Conservation (phyloP, 2,329 filamentous ascomycete genomes). For the Penicillium hordei region DNA sequence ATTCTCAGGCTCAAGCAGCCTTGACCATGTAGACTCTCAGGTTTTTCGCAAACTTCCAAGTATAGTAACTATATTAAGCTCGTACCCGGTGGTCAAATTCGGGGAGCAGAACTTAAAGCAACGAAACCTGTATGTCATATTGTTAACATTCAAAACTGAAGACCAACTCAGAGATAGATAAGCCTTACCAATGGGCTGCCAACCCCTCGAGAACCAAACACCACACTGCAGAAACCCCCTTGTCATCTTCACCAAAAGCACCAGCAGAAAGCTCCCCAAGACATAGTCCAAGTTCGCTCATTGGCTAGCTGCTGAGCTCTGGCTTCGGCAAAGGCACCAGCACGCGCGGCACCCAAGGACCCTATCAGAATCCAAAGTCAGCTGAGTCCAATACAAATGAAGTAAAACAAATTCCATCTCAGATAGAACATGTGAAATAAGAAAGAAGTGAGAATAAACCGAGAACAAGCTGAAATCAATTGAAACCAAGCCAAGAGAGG, state of each 20-base stretch:
- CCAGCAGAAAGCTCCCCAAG: background rate
- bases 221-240: background rate
- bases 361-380: background rate
- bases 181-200: background rate
- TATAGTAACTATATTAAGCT: background rate
- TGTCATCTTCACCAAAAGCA: background rate
- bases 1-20: no score
- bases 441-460: background rate
- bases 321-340: background rate
- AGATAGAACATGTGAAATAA: background rate
- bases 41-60: no score
- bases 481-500: background rate
- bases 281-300: background rate
- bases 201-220: background rate
- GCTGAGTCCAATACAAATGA: background rate
- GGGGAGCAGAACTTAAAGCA: background rate
- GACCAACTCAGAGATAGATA: no score
- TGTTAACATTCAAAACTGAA: background rate
- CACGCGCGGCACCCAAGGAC: background rate
- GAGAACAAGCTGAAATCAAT: no score
- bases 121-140: background rate
- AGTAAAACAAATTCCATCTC: background rate
- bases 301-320: slow-evolving; percentile 1
- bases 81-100: background rate
- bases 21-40: no score